Conservation (phyloP, 257 asterid genomes). For the Solanum bukasovii region DNA sequence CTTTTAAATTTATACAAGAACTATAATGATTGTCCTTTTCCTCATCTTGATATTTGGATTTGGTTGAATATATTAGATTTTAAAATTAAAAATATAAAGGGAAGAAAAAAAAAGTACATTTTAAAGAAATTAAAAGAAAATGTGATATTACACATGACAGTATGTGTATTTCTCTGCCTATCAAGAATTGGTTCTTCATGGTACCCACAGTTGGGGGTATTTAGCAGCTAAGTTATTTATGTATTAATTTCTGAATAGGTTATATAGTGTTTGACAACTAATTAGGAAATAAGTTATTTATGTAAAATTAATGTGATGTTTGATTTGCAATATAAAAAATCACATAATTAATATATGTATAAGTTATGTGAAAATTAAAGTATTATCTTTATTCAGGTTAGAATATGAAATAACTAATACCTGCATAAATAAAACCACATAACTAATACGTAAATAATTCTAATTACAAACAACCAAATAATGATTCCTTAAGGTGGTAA, state of each 20-base stretch:
- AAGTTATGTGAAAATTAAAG: not conserved
- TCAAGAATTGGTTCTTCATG: not conserved
- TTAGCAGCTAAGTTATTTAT: not conserved
- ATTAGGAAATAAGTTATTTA: not conserved
- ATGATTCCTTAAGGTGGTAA: not conserved
- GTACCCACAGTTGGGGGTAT: not conserved
- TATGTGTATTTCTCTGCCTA: not conserved
- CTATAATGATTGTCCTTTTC: not conserved
- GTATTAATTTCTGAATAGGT: not conserved
- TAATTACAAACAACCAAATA: too few relatives aligned
- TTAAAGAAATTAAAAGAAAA: not conserved
- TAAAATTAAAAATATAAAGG: not conserved
- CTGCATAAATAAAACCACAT: too few relatives aligned
- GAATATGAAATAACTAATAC: not conserved
- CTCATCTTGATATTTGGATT: not conserved
- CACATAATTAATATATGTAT: not conserved
- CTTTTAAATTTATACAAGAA: not conserved
- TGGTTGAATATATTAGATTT: not conserved
- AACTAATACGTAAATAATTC: too few relatives aligned
- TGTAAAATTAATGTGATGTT: not conserved
- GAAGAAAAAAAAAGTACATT: not conserved
- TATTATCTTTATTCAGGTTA: not conserved
- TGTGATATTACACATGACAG: not conserved
- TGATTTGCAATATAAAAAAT: not conserved
- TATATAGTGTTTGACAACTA: not conserved